Conservation (phyloP, 2,329 filamentous ascomycete species). For the Pseudocercospora macadamiae region DNA sequence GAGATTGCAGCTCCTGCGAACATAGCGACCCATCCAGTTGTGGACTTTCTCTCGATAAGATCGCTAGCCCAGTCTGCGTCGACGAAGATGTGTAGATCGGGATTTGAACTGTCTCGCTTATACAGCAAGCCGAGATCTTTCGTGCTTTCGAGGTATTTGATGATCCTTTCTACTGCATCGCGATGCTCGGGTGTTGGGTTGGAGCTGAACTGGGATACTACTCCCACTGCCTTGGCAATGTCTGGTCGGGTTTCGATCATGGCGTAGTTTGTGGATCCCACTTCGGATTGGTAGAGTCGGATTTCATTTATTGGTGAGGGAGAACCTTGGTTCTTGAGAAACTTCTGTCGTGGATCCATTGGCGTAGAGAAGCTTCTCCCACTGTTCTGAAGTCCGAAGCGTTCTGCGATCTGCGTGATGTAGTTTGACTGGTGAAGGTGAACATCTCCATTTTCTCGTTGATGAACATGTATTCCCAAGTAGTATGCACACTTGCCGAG, state of each 20-base stretch:
- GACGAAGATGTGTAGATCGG: constrained; percentile 3
- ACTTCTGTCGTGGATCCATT: neutral
- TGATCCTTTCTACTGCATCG: neutral
- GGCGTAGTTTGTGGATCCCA: constrained; percentile 1
- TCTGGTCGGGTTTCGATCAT: constrained; percentile 4
- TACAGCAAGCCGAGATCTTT: constrained; percentile 1
- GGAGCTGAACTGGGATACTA: neutral
- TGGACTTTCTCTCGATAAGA: constrained; percentile 6
- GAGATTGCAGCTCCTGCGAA: constrained; percentile 10
- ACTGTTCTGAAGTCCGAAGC: neutral
- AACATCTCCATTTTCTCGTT: neutral
- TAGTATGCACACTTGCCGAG: constrained; percentile 14
- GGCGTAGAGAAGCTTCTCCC: neutral
- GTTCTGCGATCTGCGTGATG: constrained; percentile 1
- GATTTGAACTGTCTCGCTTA: neutral
- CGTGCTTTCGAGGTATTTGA: constrained; percentile 5
- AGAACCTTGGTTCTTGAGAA: neutral
- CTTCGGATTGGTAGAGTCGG: neutral
- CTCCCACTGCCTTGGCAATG: constrained; percentile 6
- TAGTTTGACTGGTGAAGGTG: constrained; percentile 13
- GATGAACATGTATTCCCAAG: constrained; percentile 9
- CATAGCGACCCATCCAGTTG: constrained; percentile 11
- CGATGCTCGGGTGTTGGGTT: neutral
- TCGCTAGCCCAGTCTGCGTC: constrained; percentile 13
- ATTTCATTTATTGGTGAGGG: neutral